Percentiles rank a stretch among this genome's conserved stretches.
Conservation (phyloP, 768 basidiomycete genomes). For the Kwoniella pini region DNA sequence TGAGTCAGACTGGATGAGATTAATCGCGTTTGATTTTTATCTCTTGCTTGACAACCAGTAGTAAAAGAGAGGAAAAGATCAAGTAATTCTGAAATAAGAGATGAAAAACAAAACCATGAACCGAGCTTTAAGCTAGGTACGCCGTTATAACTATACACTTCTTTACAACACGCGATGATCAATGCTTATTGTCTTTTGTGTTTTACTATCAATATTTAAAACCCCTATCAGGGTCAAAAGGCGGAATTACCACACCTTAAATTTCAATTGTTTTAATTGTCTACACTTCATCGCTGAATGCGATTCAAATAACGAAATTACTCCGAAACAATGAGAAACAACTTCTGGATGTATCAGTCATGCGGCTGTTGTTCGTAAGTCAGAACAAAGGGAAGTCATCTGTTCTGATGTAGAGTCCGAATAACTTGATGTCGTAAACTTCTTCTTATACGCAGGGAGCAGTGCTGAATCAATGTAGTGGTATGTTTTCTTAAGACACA, state of each 20-base stretch:
- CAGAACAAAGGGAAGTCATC: no score
- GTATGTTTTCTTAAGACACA: no score
- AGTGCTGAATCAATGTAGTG: not conserved
- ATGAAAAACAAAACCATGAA: not conserved
- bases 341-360: no score
- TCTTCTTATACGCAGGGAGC: no score
- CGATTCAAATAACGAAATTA: no score
- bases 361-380: no score
- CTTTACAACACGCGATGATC: not conserved
- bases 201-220: not conserved
- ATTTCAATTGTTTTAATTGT: no score
- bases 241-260: no score
- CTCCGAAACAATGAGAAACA: no score
- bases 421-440: no score
- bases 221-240: not conserved
- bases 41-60: not conserved
- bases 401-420: no score
- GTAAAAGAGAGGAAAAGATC: not conserved
- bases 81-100: not conserved
- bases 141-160: not conserved
- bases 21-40: not conserved
- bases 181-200: not conserved
- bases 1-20: not conserved
- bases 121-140: slow-evolving; percentile 1
- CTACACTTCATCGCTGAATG: no score